Conservation (phyloP, 257 asterid species). For the Cinchona pubescens region DNA sequence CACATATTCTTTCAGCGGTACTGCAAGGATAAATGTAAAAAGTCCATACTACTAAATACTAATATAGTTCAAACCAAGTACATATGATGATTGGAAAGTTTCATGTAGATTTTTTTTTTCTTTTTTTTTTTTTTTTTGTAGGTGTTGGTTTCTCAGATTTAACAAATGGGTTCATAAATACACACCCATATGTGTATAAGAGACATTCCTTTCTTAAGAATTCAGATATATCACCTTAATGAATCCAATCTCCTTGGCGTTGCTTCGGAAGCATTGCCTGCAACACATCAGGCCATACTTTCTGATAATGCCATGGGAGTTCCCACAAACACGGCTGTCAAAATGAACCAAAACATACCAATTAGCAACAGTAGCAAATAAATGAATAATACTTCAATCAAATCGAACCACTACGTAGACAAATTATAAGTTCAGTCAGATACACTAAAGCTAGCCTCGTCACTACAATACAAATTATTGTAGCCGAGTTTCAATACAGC, state of each 20-base stretch:
- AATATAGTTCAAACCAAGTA: no score
- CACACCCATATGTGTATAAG: no score
- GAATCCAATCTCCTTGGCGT: slow-evolving; percentile 43
- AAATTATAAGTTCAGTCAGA: no score
- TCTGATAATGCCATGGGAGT: slow-evolving; percentile 38
- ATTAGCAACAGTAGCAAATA: neutral
- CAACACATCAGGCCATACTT: slow-evolving; percentile 45
- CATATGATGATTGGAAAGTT: no score
- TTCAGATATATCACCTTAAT: slow-evolving; percentile 25
- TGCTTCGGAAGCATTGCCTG: slow-evolving; percentile 44
- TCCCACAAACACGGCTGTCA: slow-evolving; percentile 42
- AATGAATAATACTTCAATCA: neutral
- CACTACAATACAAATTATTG: no score
- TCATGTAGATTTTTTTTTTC: no score
- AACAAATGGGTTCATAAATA: no score
- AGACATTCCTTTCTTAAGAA: neutral
- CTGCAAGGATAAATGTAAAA: slow-evolving; percentile 30
- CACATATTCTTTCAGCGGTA: slow-evolving; percentile 32
- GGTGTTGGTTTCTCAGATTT: no score
- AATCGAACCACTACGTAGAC: neutral
- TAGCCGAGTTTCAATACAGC: no score
- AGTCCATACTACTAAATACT: no score
- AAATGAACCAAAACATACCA: neutral
- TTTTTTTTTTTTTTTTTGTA: no score
- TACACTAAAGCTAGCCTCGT: no score